phyloP scores from a whole-genome alignment of 139 green algal genomes.

The Chlorella ohadii region DNA sequence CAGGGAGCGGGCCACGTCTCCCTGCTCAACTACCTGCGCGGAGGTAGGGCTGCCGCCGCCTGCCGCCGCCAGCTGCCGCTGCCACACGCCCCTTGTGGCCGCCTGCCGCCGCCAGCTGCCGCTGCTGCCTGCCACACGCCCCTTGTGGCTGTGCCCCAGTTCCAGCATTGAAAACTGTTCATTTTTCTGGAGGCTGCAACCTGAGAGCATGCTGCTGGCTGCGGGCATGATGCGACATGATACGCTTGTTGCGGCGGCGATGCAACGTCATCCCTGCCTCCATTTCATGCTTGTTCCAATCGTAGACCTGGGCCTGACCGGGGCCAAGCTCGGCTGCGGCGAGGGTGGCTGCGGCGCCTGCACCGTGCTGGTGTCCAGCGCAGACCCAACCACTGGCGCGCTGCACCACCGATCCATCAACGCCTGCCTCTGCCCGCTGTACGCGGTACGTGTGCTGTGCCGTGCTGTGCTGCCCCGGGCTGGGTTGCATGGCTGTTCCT shows the following conservation, averaged over 20 bases:
- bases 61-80: background rate
- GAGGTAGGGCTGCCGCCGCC: conserved; percentile 18
- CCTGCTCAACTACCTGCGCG: conserved; percentile 86
- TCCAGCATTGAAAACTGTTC: too few relatives aligned
- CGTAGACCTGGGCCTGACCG: conserved; percentile 81
- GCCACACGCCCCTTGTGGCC: too few relatives aligned
- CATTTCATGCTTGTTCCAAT: background rate
- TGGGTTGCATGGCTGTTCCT: too few relatives aligned
- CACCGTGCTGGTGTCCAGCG: conserved; percentile 92
- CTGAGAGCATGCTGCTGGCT: too few relatives aligned
- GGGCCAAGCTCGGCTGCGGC: conserved; percentile 96
- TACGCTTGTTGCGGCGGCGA: too few relatives aligned
- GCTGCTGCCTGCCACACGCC: too few relatives aligned
- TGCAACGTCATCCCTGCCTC: background rate
- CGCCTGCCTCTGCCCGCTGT: conserved; percentile 95
- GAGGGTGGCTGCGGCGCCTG: conserved; percentile 97
- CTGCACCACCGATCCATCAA: conserved; percentile 89
- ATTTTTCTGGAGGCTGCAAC: too few relatives aligned
- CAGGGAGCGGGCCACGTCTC: conserved; percentile 76
- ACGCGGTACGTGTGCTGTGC: conserved; percentile 61
- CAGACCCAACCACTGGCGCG: conserved; percentile 50
- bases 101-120: too few relatives aligned
- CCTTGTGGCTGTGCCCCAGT: too few relatives aligned
- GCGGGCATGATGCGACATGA: too few relatives aligned
- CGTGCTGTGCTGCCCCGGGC: too few relatives aligned